Evolutionary conservation across 306 rosid genomes (phyloP).

Genomic region (Quillaja saponaria): DNA sequence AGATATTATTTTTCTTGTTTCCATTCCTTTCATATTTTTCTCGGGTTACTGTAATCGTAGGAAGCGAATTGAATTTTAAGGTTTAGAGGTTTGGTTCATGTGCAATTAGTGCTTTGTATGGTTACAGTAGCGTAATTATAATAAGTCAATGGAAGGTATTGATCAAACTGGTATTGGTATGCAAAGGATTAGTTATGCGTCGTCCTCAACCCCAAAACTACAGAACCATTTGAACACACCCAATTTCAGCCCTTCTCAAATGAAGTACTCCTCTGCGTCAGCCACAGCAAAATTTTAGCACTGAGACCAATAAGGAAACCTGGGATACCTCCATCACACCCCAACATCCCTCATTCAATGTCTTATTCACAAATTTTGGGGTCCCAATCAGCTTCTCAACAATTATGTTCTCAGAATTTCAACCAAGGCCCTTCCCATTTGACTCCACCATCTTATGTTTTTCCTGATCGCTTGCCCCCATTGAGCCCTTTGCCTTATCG

Average conservation of each 20-base stretch:
- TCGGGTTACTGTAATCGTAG: background rate
- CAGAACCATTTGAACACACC: slow-evolving; percentile 40
- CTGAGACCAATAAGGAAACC: slow-evolving; percentile 50
- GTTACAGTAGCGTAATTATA: slow-evolving; percentile 10
- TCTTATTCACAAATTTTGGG: slow-evolving; percentile 42
- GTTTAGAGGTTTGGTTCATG: background rate
- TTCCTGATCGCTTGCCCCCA: slow-evolving; percentile 67
- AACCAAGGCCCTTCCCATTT: slow-evolving; percentile 54
- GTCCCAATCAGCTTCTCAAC: slow-evolving; percentile 45
- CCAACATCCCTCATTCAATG: slow-evolving; percentile 42
- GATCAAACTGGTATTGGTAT: slow-evolving; percentile 40
- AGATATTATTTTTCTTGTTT: slow-evolving; percentile 7
- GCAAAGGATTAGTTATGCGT: slow-evolving; percentile 32
- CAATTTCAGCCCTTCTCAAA: slow-evolving; percentile 41
- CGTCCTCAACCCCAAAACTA: slow-evolving; percentile 26
- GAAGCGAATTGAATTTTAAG: slow-evolving; percentile 8
- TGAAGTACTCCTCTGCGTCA: slow-evolving; percentile 38
- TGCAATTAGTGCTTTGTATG: background rate
- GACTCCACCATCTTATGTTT: slow-evolving; percentile 67
- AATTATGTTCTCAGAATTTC: slow-evolving; percentile 45
- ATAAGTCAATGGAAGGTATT: slow-evolving; percentile 52
- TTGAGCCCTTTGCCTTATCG: slow-evolving; percentile 60
- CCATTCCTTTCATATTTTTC: slow-evolving; percentile 13
- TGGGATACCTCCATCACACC: slow-evolving; percentile 77
- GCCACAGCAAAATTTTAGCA: slow-evolving; percentile 37